A percentile compares a stretch with the other conserved stretches of the same genome.
phyloP scores from a whole-genome alignment of 2,329 filamentous ascomycete genomes.

The Orbilia brochopaga region DNA sequence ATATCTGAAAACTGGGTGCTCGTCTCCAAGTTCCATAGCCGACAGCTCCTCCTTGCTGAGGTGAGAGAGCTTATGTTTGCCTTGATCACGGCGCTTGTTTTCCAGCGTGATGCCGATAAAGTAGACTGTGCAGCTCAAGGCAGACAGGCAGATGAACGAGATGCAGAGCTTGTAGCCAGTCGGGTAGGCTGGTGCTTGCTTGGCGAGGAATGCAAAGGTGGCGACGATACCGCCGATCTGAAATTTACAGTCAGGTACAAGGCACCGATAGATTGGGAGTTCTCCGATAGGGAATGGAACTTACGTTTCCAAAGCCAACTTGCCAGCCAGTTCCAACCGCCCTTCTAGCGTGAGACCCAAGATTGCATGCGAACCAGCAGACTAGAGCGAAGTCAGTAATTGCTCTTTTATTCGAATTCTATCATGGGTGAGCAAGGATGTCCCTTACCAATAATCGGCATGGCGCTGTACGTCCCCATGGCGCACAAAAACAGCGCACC shows the following conservation, averaged over 20 bases:
- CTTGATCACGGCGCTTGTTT: constrained; percentile 67
- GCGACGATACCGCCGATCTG: constrained; percentile 77
- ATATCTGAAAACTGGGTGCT: constrained; percentile 68
- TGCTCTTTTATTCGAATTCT: background rate
- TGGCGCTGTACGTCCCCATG: constrained; percentile 80
- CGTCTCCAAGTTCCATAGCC: constrained; percentile 67
- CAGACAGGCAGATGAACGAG: constrained; percentile 73
- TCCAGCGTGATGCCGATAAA: constrained; percentile 65
- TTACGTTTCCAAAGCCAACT: constrained; percentile 73
- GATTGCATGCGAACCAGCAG: constrained; percentile 83
- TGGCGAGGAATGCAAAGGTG: constrained; percentile 71
- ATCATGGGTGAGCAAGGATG: no score
- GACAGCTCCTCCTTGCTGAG: constrained; percentile 65
- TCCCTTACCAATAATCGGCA: constrained; percentile 72
- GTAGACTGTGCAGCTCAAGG: constrained; percentile 68
- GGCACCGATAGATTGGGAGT: no score
- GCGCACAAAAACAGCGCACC: constrained; percentile 81
- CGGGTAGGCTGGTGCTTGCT: constrained; percentile 72
- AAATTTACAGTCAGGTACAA: no score
- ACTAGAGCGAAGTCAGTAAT: constrained; percentile 57
- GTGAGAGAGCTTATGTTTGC: constrained; percentile 59
- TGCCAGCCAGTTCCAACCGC: constrained; percentile 77
- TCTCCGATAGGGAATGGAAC: constrained; percentile 1
- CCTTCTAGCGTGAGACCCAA: constrained; percentile 73
- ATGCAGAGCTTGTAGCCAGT: constrained; percentile 80